Base-by-base conservation (phyloP, 441 rosid species). In the Pelargonium cotyledonis region DNA sequence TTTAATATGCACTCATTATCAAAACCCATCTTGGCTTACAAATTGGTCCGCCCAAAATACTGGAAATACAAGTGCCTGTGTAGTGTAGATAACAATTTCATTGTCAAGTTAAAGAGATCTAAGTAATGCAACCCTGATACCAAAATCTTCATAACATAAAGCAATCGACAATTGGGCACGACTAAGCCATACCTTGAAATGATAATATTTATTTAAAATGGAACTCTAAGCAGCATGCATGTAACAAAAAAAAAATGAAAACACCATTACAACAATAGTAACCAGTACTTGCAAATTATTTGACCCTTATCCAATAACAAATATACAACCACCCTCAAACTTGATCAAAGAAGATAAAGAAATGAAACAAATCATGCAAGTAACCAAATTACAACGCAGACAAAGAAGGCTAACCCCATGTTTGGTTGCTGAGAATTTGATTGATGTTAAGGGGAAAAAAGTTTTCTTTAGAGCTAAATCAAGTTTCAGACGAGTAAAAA, bases 1-100 rank as follows among this genome's bases (percentile, higher is more conserved):
- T 84, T 87, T 60, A 76, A 67, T 69, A 90, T 79, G 75, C 95
- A 90, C 72, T 89, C 97, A 6, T 85, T 89, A 72, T 89, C 91
- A 73, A 87, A 90, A 12, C 95, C 97, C 96, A 90, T 81, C 67
- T 15, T 67, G 41, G 35, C 73, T 46, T 46, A 46, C 12, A 14
- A 47, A 14, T 47, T 14, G n/a, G 53, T 47, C 53, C 53, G n/a
- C 53, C 53, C 12, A 47, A 47, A 11, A 11, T 14, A 47, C 53
- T 47, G 15, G 53, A 47, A 14, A 47, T 47, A 14, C 14, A 47
- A 47, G 53, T 9, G 53, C 53, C 40, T 35, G 40, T 47, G n/a
- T 47, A 10, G 3, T 14, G 10, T 47, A 47, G n/a, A 47, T 47
- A 14, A 47, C 53, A 47, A 10, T 11, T 14, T 47, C n/a, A 2